These are phyloP conservation scores for Cryptosporidium tyzzeri DNA, from an alignment of 169 alveolate genomes.

Conservation along the genomic window DNA sequence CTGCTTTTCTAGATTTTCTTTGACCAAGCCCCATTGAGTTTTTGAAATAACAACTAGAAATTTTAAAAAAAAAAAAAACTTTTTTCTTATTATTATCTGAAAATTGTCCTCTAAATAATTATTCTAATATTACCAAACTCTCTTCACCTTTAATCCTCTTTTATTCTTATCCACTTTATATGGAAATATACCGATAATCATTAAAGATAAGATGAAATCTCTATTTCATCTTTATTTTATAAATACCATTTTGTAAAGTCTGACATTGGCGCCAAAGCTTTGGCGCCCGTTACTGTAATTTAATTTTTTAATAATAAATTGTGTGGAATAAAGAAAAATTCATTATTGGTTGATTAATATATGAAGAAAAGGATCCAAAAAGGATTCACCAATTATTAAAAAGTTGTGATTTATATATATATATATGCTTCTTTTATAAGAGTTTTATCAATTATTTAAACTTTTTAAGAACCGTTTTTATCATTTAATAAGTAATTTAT, in stretches of 20 bases:
- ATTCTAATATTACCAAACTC: neutral
- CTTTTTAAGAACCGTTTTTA: too few species aligned
- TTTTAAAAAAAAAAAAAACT: neutral
- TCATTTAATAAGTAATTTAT: neutral
- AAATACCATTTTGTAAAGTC: neutral
- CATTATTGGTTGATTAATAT: neutral
- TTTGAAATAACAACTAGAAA: neutral
- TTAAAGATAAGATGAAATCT: neutral
- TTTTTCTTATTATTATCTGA: neutral
- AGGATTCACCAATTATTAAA: neutral
- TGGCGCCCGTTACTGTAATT: neutral
- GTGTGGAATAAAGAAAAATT: conserved; percentile 19
- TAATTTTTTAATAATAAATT: neutral
- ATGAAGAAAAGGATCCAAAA: neutral
- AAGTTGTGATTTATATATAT: too few species aligned
- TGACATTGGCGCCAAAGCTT: conserved; percentile 38
- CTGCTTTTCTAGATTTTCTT: conserved; percentile 41
- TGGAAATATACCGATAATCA: too few species aligned
- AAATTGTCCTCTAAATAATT: neutral
- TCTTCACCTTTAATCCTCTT: neutral
- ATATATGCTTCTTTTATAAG: too few species aligned
- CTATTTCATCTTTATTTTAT: neutral
- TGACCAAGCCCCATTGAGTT: conserved; percentile 67
- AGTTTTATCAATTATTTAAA: too few species aligned
- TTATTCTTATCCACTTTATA: neutral